Base-by-base conservation (phyloP, 192 early-diverging fungal genomes). In the Gryganskiella cystojenkinii region DNA sequence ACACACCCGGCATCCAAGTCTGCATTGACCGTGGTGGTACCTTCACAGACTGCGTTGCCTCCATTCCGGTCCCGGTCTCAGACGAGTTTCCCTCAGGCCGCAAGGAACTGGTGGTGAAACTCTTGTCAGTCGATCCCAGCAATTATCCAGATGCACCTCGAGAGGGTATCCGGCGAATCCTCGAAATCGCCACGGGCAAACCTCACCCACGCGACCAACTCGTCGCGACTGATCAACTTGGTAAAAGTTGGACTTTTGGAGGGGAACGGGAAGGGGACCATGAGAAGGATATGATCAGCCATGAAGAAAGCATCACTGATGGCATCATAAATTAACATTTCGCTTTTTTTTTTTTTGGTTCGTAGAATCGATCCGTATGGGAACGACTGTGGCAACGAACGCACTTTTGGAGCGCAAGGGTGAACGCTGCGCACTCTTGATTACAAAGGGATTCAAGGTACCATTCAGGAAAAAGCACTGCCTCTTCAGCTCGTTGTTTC, bases 341-440 rank as follows among this genome's bases (percentile, higher is more conserved):
- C 15, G 6, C 47, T 20, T 19, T 3, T 22, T 51, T 35, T 67
- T 44, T 40, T 33, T 24, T 3, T n/a, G 33, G 22, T 31, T n/a
- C 47, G 13, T 59, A 80, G 86, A 88, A 46, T 87, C 90, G 60
- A 92, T 99, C 46, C 88, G 96, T 17, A 97, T 99, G 95, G 97
- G 96, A 57, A 99, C 97, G 0, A 99, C 97, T 0, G 97, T 99
- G 4, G 97, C 97, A 3, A 99, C 97, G 2, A 99, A 99, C 70
- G 95, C 96, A 8, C 80, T 94, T 4, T 79, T 94, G 68, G 92
- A 95, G 81, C 82, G 92, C 40, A 95, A 94, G 65, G 98, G 98
- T 4, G 96, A 96, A 84, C 88, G 83, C 20, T 92, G 90, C 70
- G 96, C 92, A 8, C 79, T 99, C 56, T 67, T 99, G 15, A 97